Conservation (phyloP, 2,329 filamentous ascomycete species). For the Triangularia verruculosa region DNA sequence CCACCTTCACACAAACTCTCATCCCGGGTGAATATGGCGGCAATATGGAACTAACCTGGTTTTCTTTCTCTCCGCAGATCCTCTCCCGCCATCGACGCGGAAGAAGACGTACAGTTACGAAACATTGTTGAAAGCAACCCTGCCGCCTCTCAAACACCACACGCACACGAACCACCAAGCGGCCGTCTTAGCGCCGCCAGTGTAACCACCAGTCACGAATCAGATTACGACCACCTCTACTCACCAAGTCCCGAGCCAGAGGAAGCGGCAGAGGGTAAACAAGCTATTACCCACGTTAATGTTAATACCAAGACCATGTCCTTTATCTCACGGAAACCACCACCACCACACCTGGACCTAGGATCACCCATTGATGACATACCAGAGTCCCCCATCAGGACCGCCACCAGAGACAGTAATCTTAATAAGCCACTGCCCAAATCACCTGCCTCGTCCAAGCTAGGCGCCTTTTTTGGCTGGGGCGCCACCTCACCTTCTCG, state of each 20-base stretch:
- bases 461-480: constrained; percentile 56
- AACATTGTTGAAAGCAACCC: constrained; percentile 42
- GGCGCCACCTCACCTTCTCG: constrained; percentile 41
- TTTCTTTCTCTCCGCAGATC: constrained; percentile 22
- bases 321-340: constrained; percentile 48
- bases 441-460: constrained; percentile 49
- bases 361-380: constrained; percentile 36
- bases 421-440: constrained; percentile 55
- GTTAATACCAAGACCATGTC: constrained; percentile 40
- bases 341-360: constrained; percentile 53
- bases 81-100: constrained; percentile 27
- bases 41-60: constrained; percentile 24
- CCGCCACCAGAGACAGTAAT: constrained; percentile 30
- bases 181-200: constrained; percentile 42
- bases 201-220: constrained; percentile 33
- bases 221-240: constrained; percentile 22
- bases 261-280: constrained; percentile 22
- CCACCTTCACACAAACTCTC: too few relatives aligned
- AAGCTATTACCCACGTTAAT: constrained; percentile 38
- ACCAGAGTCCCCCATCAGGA: constrained; percentile 28
- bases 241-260: constrained; percentile 22
- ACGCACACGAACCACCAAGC: constrained; percentile 41
- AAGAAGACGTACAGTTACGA: constrained; percentile 32
- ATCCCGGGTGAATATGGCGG: constrained; percentile 23
- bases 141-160: constrained; percentile 44